Evolutionary conservation across 257 asterid genomes (phyloP).

Genomic region (Phtheirospermum japonicum): DNA sequence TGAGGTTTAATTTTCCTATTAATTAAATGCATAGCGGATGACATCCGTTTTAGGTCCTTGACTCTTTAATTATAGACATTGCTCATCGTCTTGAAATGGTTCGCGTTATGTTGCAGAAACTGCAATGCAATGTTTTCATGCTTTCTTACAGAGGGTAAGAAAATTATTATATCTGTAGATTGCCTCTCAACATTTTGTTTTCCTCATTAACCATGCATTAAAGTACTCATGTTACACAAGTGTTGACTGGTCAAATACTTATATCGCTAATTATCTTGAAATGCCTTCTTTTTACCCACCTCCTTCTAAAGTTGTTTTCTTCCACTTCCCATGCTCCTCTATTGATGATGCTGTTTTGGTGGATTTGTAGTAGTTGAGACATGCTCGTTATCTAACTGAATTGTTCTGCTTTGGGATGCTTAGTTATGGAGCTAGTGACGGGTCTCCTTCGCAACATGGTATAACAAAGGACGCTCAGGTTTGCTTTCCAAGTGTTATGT

Average conservation of each 20-base stretch:
- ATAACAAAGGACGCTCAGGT: slow-evolving; percentile 96
- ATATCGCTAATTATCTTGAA: slow-evolving; percentile 7
- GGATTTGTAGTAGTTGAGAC: background rate
- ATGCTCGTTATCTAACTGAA: slow-evolving; percentile 22
- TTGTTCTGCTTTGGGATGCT: slow-evolving; percentile 31
- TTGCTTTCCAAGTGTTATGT: slow-evolving; percentile 23
- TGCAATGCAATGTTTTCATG: slow-evolving; percentile 98
- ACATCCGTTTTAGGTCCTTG: slow-evolving; percentile 44
- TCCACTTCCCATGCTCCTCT: slow-evolving; percentile 9
- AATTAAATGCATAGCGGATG: background rate
- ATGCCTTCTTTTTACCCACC: slow-evolving; percentile 8
- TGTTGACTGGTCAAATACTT: slow-evolving; percentile 1
- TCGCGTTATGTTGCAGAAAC: slow-evolving; percentile 67
- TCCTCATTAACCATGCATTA: slow-evolving; percentile 1
- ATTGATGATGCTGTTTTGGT: slow-evolving; percentile 18
- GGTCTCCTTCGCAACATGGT: slow-evolving; percentile 94
- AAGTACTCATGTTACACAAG: slow-evolving; percentile 6
- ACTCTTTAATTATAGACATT: slow-evolving; percentile 62
- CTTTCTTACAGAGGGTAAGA: slow-evolving; percentile 96
- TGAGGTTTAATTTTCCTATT: background rate
- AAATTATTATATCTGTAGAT: slow-evolving; percentile 4
- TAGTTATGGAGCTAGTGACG: slow-evolving; percentile 98
- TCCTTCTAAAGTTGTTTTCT: slow-evolving; percentile 9
- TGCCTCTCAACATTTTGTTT: slow-evolving; percentile 8
- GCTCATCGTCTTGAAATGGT: slow-evolving; percentile 99